Percentiles rank a stretch among this genome's conserved stretches.
phyloP scores from a whole-genome alignment of 257 asterid genomes.

The Solanum sejunctum region DNA sequence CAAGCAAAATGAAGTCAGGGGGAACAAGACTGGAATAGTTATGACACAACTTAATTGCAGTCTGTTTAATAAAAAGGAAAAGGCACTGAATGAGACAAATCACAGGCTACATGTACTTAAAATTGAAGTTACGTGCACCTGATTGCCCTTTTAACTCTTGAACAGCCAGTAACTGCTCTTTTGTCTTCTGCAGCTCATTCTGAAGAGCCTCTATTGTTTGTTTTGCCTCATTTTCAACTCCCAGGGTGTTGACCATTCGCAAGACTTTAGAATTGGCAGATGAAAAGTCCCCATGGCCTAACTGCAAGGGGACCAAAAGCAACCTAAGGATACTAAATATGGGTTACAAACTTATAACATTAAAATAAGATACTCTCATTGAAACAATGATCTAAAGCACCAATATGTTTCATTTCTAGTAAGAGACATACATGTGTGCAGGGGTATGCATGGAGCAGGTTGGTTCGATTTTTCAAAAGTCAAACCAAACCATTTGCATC shows the following conservation, averaged over 20 bases:
- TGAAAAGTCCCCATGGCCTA: conserved; percentile 96
- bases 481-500: too few species aligned
- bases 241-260: conserved; percentile 90
- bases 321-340: not conserved
- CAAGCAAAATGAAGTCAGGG: not conserved
- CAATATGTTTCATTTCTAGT: not conserved
- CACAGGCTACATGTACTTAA: not conserved
- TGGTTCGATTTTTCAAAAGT: too few species aligned
- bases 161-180: conserved; percentile 84
- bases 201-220: conserved; percentile 94
- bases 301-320: conserved; percentile 31
- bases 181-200: conserved; percentile 81
- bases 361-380: not conserved
- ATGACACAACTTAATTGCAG: not conserved
- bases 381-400: not conserved
- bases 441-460: too few species aligned
- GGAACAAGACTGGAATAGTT: not conserved
- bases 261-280: conserved; percentile 86
- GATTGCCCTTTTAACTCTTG: conserved; percentile 91
- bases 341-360: not conserved
- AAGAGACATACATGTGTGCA: not conserved
- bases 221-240: conserved; percentile 85
- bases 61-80: not conserved
- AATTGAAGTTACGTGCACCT: conserved; percentile 39
- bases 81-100: not conserved